Base-by-base conservation (phyloP, 495 filamentous ascomycete genomes). In the Aspergillus coremiiformis region DNA sequence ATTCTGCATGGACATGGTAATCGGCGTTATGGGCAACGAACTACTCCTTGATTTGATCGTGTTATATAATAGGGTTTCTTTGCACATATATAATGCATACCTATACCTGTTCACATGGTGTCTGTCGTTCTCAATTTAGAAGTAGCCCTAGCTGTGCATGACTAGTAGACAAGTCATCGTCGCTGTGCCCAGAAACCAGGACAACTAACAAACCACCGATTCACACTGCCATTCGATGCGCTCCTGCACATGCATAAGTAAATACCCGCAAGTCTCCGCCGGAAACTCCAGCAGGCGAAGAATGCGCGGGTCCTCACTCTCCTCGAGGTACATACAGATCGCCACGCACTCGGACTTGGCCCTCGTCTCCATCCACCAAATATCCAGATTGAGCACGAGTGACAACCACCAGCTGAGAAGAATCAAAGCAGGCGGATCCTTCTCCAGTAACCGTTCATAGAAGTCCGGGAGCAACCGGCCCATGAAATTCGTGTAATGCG, bases 191-290 rank as follows among this genome's bases (percentile, higher is more conserved):
- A 27, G 8, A n/a, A 14, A 35, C 2, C 10, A n/a, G 12, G 32
- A n/a, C 2, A n/a, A 10, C 1, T 14, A 10, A 35, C 5, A 14
- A 14, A n/a, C 12, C 9, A n/a, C 12, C 32, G n/a, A n/a, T 5
- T 35, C 32, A 3, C 12, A 3, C 5, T 35, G 12, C 2, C 32
- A 14, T 5, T 2, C 4, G 10, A 44, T 5, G n/a, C 51, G 35
- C 47, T 60, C 62, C 65, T 93, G 87, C 85, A 94, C 94, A 30
- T 94, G 86, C 2, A 61, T 74, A 54, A 95, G 57, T 61, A 90
- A 80, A 49, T 90, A 92, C 22, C 91, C 90, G 51, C 95, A 83
- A 14, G 83, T 75, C 66, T 86, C 80, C 1, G 91, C 90, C 51
- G 95, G 71, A 63, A 63, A 66, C 42, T 63, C 58, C 39, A 68